Evolutionary conservation across 345 rosid species (phyloP).

Genomic region (Orychophragmus violaceus): DNA sequence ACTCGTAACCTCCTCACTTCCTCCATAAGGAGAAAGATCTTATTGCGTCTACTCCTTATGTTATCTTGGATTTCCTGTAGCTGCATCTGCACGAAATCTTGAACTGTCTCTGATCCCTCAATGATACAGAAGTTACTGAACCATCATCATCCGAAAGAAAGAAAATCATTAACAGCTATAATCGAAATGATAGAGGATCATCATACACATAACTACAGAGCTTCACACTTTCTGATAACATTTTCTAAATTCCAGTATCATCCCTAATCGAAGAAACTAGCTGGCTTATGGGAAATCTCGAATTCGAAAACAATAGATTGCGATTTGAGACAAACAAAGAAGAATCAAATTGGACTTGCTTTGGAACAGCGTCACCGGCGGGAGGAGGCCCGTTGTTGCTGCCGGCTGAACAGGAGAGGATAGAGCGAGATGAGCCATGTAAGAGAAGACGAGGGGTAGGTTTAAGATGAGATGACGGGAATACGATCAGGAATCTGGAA

Average conservation of each 20-base stretch:
- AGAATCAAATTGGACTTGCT: conserved; percentile 31
- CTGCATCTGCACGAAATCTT: conserved; percentile 88
- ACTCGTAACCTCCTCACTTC: conserved; percentile 91
- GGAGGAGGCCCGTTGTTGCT: conserved; percentile 35
- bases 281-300: neutral
- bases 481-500: conserved; percentile 23
- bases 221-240: neutral
- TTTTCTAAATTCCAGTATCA: neutral
- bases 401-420: conserved; percentile 34
- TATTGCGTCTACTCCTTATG: conserved; percentile 82
- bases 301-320: neutral
- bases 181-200: neutral
- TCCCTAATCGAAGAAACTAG: neutral
- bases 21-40: conserved; percentile 96
- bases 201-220: neutral
- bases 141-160: neutral
- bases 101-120: conserved; percentile 91
- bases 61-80: conserved; percentile 71
- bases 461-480: conserved; percentile 21
- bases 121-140: conserved; percentile 84
- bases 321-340: neutral
- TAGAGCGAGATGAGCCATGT: conserved; percentile 21
- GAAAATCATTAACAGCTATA: neutral
- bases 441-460: conserved; percentile 20
- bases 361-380: conserved; percentile 43